Evolutionary conservation across 331 rosid genomes (phyloP), one percentile per base, ranked within the genome.

Genomic region (Malus hybrid): DNA sequence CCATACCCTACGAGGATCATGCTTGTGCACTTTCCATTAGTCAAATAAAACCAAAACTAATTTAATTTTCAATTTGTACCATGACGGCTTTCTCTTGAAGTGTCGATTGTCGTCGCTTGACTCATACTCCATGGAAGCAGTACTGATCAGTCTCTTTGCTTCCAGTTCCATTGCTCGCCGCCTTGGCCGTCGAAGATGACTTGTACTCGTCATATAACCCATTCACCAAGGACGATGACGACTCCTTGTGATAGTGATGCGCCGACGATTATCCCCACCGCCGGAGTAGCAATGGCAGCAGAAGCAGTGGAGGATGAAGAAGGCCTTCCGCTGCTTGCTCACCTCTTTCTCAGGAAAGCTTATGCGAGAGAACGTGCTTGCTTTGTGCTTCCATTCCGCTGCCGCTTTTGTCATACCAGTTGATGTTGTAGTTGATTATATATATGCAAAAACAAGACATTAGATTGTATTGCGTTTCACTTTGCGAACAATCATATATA

Each of bases 81-180:
- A 72, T 0, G 97, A 85, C 10, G 96, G 96, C 87, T 93, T 86
- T 77, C 97, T 86, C 75, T 95, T 95, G 76, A 94, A 94, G 81
- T 94, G 98, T 69, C 98, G 77, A 57, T 94, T 97, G 1, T 94
- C 98, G 16, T 94, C 98, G 42, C 97, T 94, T 0, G 96, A 91
- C 39, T 91, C 98, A 10, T 90, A 86, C 50, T 91, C 97, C 29
- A 72, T 69, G 6, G 75, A 53, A 32, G 81, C 82, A 5, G 53
- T 71, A 60, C 75, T 75, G 6, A 79, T 15, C 62, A 75, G 82
- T 81, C 82, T 79, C 87, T 63, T 89, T 85, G 72, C 86, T 83
- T 0, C 83, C 80, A 18, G 77, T 20, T 20, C 62, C 69, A 52
- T 79, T 71, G 2, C 72, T 52, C 42, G 34, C 74, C 4, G 76